A percentile compares a stretch with the other conserved stretches of the same genome.
phyloP scores from a whole-genome alignment of 768 basidiomycete species.

The Auricularia cornea region DNA sequence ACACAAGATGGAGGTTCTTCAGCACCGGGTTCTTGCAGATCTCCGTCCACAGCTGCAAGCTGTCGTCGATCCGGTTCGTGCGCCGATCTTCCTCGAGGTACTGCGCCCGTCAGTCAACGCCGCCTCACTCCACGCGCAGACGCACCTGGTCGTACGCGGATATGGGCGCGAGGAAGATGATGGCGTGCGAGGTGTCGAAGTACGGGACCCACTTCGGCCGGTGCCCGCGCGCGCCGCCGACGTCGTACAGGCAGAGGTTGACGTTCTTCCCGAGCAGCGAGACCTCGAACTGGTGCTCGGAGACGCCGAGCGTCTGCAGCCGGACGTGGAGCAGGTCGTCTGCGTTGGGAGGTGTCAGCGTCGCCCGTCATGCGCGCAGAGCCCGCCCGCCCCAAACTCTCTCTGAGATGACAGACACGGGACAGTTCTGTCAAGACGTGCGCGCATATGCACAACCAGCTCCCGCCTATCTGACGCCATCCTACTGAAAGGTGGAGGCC shows the following conservation, averaged over 20 bases:
- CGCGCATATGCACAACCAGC: no score
- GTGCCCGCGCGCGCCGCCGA: slow-evolving; percentile 74
- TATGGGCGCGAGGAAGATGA: slow-evolving; percentile 81
- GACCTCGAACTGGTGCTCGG: slow-evolving; percentile 67
- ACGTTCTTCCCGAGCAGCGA: slow-evolving; percentile 52
- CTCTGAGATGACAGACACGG: no score
- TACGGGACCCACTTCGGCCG: slow-evolving; percentile 77
- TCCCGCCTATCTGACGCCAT: no score
- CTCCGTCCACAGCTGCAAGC: slow-evolving; percentile 64
- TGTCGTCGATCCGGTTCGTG: no score
- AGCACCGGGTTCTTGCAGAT: slow-evolving; percentile 72
- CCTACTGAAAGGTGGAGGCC: no score
- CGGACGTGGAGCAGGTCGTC: slow-evolving; percentile 75
- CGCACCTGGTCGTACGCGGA: slow-evolving; percentile 79
- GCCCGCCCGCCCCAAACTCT: no score
- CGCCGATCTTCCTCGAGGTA: slow-evolving; percentile 76
- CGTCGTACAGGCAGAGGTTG: slow-evolving; percentile 76
- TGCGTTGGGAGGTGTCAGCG: slow-evolving; percentile 20
- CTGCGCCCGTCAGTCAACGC: slow-evolving; percentile 32
- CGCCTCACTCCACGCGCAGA: background rate
- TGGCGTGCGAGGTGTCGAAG: slow-evolving; percentile 69
- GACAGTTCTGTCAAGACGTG: no score
- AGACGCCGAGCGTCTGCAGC: slow-evolving; percentile 70
- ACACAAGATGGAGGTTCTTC: slow-evolving; percentile 58
- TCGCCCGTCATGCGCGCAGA: no score